Base-by-base conservation (phyloP, 441 rosid genomes). In the Dalechampia spathulata region DNA sequence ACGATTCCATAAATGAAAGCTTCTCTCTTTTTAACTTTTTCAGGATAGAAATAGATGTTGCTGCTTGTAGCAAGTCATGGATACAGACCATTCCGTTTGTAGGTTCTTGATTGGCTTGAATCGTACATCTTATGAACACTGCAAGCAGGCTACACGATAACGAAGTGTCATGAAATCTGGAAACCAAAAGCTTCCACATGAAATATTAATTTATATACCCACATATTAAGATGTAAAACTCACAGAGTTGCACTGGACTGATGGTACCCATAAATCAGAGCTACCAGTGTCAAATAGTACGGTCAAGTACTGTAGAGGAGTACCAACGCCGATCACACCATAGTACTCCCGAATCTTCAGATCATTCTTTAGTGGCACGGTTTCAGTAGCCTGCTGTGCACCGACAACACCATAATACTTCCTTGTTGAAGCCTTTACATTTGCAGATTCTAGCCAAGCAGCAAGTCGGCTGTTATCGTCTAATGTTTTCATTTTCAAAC, bases 211-310 rank as follows among this genome's bases (percentile, higher is more conserved):
- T 1, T 16, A 44, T 2, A 40, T 44, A 32, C 27, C 23, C 48
- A 58, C 20, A n/a, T n/a, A n/a, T n/a, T n/a, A 50, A 16, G n/a
- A 49, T 41, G 7, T 22, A 58, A 43, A 45, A 74, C 90, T 78
- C 61, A 86, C 91, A 11, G 90, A 88, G 55, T 68, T 72, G 65
- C 91, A 88, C 62, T 83, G 78, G 6, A 82, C 68, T 12, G 95
- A 86, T 10, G 96, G 95, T 50, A 86, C 87, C 96, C 95, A 88
- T 63, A 88, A 66, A 66, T 88, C 83, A 59, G 96, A 78, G 66
- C 91, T 88, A 41, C 95, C 89, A 4, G 96, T 88, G 73, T 88
- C 96, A 61, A 88, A 88, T 21, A 88, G 77, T 62, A 85, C 96
- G 1, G 86, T 78, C 59, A 88, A 85, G 40, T 78, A 83, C 62